These are phyloP conservation scores for Fusarium sp. DNA, from an alignment of 2,329 filamentous ascomycete species.

Conservation along the genomic window DNA sequence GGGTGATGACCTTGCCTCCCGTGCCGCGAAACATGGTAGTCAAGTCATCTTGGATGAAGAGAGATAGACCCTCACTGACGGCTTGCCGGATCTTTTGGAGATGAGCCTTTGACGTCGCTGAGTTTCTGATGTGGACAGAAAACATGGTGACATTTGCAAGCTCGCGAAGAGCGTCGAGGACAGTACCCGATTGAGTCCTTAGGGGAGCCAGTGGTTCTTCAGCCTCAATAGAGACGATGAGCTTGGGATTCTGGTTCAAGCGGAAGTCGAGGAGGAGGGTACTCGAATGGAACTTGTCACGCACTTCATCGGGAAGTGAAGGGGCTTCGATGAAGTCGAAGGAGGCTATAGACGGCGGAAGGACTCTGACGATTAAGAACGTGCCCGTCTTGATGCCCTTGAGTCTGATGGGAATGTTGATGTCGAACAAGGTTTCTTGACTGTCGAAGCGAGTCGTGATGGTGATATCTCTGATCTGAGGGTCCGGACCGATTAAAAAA, in stretches of 20 bases:
- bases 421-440: not conserved
- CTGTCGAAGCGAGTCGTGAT: conserved; percentile 12
- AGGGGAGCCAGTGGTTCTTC: conserved; percentile 9
- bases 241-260: not conserved
- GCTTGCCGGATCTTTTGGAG: conserved; percentile 2
- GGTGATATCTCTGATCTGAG: conserved; percentile 6
- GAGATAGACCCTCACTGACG: not conserved
- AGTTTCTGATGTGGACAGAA: conserved; percentile 7
- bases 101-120: not conserved
- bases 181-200: conserved; percentile 9
- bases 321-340: not conserved
- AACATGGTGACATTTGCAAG: not conserved
- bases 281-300: conserved; percentile 1
- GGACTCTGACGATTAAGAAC: not conserved
- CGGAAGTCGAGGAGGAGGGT: not conserved
- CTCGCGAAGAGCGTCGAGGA: conserved; percentile 19
- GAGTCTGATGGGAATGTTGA: conserved; percentile 13
- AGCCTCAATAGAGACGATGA: conserved; percentile 1
- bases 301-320: not conserved
- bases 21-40: conserved; percentile 5
- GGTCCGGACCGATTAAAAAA: not conserved
- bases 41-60: not conserved
- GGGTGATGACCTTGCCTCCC: conserved; percentile 9
- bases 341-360: not conserved
- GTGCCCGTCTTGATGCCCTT: conserved; percentile 9